These are phyloP conservation scores for Kwoniella dejecticola DNA, from an alignment of 768 basidiomycete genomes.

Conservation along the genomic window DNA sequence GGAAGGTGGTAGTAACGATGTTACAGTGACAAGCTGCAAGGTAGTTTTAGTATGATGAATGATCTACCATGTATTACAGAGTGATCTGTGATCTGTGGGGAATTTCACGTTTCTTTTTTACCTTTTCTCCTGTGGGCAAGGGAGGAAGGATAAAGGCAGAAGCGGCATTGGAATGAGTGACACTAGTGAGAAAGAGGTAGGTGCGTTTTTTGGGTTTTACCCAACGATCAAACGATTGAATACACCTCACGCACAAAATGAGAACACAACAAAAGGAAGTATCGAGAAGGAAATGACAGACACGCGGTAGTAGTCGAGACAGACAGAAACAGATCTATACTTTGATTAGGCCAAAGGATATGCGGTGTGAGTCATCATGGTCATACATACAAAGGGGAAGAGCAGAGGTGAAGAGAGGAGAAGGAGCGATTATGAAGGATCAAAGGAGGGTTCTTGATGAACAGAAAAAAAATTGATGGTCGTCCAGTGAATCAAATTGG, in stretches of 20 bases:
- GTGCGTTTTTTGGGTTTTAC: neutral
- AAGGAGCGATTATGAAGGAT: neutral
- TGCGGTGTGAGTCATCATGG: too few species aligned
- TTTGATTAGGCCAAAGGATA: slow-evolving; percentile 4
- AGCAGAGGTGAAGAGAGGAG: neutral
- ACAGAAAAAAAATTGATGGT: neutral
- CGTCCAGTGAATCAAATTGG: neutral
- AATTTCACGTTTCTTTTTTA: neutral
- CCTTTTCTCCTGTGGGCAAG: too few species aligned
- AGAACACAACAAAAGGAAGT: neutral
- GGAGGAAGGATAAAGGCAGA: slow-evolving; percentile 6
- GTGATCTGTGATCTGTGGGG: neutral
- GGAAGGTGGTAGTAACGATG: slow-evolving; percentile 23
- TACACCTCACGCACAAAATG: neutral
- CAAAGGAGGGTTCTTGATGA: neutral
- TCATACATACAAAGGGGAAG: neutral
- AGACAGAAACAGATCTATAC: neutral
- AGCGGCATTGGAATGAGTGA: slow-evolving; percentile 5
- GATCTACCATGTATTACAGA: too few species aligned
- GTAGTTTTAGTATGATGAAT: too few species aligned
- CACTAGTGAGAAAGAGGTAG: neutral
- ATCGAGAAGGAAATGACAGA: neutral
- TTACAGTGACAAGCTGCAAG: neutral
- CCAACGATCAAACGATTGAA: neutral
- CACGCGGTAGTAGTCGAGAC: neutral